Percentiles rank a stretch among this genome's conserved stretches.
Evolutionary conservation across 768 basidiomycete genomes (phyloP).

Genomic region (Xanthoconium purpureum): DNA sequence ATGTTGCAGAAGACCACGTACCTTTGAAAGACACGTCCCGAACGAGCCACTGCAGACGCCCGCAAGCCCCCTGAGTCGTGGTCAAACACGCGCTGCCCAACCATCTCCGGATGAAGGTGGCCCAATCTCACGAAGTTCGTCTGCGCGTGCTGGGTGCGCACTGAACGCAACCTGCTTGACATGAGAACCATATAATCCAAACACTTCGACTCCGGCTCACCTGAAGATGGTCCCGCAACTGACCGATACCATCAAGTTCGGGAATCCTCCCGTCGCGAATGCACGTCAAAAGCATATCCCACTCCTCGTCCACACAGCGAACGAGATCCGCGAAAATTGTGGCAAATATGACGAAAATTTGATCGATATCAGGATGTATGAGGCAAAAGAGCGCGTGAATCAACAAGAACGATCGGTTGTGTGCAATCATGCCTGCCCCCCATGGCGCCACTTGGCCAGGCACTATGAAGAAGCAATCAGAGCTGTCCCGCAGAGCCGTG

Average conservation of each 20-base stretch:
- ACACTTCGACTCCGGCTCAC: neutral
- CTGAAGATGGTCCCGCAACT: conserved; percentile 7
- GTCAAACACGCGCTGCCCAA: conserved; percentile 17
- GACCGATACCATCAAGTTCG: conserved; percentile 9
- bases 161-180: conserved; percentile 1
- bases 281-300: conserved; percentile 6
- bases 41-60: conserved; percentile 16
- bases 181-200: neutral
- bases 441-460: conserved; percentile 6
- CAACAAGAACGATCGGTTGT: conserved; percentile 13
- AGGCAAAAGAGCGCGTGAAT: conserved; percentile 20
- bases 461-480: conserved; percentile 1
- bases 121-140: conserved; percentile 14
- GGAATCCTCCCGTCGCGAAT: conserved; percentile 12
- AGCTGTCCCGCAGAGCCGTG: too few relatives aligned
- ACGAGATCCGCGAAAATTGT: conserved; percentile 11
- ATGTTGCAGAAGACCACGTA: neutral
- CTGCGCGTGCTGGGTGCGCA: conserved; percentile 7
- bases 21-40: conserved; percentile 7
- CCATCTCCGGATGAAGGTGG: conserved; percentile 9
- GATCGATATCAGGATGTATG: conserved; percentile 4
- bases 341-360: conserved; percentile 1
- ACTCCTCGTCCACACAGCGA: conserved; percentile 5
- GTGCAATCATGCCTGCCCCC: conserved; percentile 6
- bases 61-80: conserved; percentile 2